These are phyloP conservation scores for Chlamydomonas asymmetrica DNA, from an alignment of 139 green algal genomes.

Conservation along the genomic window DNA sequence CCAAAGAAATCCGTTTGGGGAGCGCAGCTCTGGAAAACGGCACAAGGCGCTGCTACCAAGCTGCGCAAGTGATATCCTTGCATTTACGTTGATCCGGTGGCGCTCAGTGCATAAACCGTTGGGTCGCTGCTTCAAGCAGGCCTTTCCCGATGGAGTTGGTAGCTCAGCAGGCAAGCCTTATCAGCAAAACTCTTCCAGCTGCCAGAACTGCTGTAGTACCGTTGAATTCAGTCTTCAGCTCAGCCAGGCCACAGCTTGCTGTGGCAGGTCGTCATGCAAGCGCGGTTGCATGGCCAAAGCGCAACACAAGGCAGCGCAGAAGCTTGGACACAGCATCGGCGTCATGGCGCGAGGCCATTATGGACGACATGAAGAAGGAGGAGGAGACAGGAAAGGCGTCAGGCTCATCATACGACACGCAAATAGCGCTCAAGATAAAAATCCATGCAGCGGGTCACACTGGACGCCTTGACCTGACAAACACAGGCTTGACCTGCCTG, in stretches of 20 bases:
- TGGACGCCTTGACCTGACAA: slow-evolving; percentile 68
- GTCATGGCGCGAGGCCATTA: not conserved
- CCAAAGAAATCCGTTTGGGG: not conserved
- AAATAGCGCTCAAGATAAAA: no score
- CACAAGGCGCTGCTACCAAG: not conserved
- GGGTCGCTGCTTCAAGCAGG: not conserved
- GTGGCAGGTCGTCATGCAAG: no score
- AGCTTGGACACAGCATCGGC: not conserved
- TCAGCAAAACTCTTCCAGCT: not conserved
- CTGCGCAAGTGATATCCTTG: slow-evolving; percentile 13
- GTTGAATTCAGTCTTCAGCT: not conserved
- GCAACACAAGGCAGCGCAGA: not conserved
- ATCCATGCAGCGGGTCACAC: not conserved
- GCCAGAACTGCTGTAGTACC: not conserved
- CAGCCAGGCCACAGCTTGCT: no score
- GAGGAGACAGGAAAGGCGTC: no score
- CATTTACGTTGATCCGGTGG: no score
- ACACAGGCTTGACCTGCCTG: slow-evolving; percentile 44
- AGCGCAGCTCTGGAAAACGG: slow-evolving; percentile 15
- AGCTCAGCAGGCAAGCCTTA: not conserved
- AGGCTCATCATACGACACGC: no score
- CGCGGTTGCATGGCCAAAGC: not conserved
- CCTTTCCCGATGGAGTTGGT: no score
- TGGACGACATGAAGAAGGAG: not conserved
- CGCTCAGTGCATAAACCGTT: not conserved